Base-by-base conservation (phyloP, 257 asterid species). In the Knoxia roxburghii region DNA sequence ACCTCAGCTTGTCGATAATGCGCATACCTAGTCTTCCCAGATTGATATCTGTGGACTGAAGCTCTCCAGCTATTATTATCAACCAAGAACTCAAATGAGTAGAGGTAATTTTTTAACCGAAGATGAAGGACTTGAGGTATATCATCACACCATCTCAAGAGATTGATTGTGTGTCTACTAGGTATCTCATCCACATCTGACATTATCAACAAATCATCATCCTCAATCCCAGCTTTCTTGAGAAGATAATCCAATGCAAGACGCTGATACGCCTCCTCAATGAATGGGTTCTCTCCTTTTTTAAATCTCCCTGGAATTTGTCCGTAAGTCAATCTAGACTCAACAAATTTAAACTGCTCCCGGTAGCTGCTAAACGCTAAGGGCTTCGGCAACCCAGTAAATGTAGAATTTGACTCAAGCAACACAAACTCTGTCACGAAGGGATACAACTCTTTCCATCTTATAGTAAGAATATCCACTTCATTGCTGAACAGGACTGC, bases 191-290 rank as follows among this genome's bases (percentile, higher is more conserved):
- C 95, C 24, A 88, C 86, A 71, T 88, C 96, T 0, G 96, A 84
- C 96, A 88, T 88, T 73, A 88, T 86, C 24, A 88, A 67, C 80
- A 88, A 78, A 69, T 88, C 94, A 50, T 84, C 94, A 72, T 88
- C 96, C 35, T 86, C 87, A 76, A 89, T 89, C 15, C 92, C 95
- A 0, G 96, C 96, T 83, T 77, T 87, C 70, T 86, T 89, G 29
- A 89, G 87, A 63, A 89, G 92, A 79, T 83, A 86, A 78, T 86
- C 96, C 75, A 89, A 72, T 14, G 96, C 94, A 24, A 89, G 85
- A 37, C 96, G 77, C 73, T 89, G 96, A 68, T 89, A 89, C 0
- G 97, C 97, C 72, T 89, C 97, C 78, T 89, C 97, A 10, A 89
- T 71, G 52, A 89, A 89, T 0, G 97, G 95, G 68, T 87, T 89